Evolutionary conservation across 2,329 filamentous ascomycete species (phyloP).

Genomic region (Aspergillus ochraceus): DNA sequence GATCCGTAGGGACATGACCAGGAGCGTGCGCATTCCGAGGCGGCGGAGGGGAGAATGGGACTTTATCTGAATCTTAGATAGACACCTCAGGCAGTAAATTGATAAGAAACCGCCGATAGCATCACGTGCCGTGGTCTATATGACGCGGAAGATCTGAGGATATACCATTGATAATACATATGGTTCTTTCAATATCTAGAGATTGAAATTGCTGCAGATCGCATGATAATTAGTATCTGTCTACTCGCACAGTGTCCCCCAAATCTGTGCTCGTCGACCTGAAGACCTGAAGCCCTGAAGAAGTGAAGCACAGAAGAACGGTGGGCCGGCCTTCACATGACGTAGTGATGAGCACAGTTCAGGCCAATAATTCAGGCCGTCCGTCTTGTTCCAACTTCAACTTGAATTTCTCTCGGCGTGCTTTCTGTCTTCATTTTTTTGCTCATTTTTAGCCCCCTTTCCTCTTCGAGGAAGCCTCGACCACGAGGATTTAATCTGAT

Average conservation of each 20-base stretch:
- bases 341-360: slow-evolving; percentile 31
- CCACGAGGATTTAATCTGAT: background rate
- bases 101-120: background rate
- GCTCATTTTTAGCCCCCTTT: background rate
- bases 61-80: too few relatives aligned
- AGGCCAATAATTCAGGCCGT: background rate
- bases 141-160: too few relatives aligned
- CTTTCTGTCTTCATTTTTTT: background rate
- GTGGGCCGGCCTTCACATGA: slow-evolving; percentile 30
- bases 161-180: too few relatives aligned
- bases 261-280: background rate
- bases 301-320: background rate
- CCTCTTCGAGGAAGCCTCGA: background rate
- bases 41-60: background rate
- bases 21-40: background rate
- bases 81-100: too few relatives aligned
- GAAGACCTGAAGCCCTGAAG: too few relatives aligned
- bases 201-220: too few relatives aligned
- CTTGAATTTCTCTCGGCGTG: background rate
- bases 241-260: too few relatives aligned
- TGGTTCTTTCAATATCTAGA: too few relatives aligned
- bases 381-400: background rate
- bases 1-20: slow-evolving; percentile 48
- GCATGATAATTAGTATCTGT: too few relatives aligned
- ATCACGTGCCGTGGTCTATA: background rate